Percentiles rank a stretch among this genome's conserved stretches.
Evolutionary conservation across 169 alveolate species (phyloP).

Genomic region (Eimeria praecox): DNA sequence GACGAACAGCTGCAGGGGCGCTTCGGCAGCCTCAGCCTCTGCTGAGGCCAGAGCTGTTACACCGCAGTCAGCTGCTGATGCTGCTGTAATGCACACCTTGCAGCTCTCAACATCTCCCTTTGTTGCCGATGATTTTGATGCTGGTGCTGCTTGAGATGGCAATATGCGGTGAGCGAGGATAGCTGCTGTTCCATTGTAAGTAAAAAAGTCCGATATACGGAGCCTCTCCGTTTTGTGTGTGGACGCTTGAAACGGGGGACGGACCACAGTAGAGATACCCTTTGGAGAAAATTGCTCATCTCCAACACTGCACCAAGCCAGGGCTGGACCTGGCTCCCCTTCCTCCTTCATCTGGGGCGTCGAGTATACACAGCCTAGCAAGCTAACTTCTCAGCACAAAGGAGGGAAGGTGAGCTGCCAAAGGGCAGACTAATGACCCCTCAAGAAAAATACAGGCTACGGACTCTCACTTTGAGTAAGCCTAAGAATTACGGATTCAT

Average conservation of each 20-base stretch:
- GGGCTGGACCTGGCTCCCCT: background rate
- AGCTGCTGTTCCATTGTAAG: conserved; percentile 33
- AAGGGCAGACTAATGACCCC: background rate
- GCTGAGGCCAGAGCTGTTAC: conserved; percentile 66
- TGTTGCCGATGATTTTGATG: background rate
- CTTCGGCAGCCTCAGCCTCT: conserved; percentile 30
- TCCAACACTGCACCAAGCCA: conserved; percentile 15
- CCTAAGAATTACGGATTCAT: background rate
- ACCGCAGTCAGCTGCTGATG: conserved; percentile 63
- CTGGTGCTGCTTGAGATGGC: background rate
- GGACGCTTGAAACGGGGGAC: background rate
- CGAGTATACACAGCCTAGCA: background rate
- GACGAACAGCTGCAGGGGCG: conserved; percentile 54
- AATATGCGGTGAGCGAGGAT: conserved; percentile 46
- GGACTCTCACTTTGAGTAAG: background rate
- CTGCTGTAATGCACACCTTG: conserved; percentile 51
- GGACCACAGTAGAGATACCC: conserved; percentile 52
- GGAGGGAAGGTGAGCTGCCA: background rate
- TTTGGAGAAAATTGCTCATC: background rate
- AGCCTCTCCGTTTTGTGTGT: background rate
- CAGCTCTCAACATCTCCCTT: conserved; percentile 38
- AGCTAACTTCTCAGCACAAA: background rate
- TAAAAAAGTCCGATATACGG: conserved; percentile 2
- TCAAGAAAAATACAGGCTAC: background rate
- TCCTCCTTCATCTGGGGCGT: background rate